These are phyloP conservation scores for Jatropha curcas DNA, from an alignment of 345 rosid genomes.

Conservation along the genomic window DNA sequence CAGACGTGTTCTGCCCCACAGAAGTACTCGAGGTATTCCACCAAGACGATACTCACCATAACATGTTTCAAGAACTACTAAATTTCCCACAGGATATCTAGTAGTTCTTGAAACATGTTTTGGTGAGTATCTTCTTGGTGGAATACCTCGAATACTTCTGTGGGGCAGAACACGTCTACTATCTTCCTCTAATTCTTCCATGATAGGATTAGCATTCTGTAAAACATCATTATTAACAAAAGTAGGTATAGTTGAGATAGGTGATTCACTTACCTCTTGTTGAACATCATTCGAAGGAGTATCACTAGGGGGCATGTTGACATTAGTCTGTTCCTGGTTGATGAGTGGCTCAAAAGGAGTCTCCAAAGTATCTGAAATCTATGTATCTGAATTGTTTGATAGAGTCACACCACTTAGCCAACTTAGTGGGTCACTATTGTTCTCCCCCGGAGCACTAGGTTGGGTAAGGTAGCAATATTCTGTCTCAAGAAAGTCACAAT, in stretches of 20 bases:
- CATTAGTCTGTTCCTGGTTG: neutral
- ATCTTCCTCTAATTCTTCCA: too few relatives aligned
- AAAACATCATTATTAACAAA: neutral
- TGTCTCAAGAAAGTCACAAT: neutral
- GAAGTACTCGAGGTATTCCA: neutral
- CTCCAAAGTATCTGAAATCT: too few relatives aligned
- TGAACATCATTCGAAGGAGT: neutral
- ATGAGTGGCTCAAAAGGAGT: neutral
- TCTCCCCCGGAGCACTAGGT: neutral
- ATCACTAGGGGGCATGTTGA: neutral
- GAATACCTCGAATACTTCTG: neutral
- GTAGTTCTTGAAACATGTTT: neutral
- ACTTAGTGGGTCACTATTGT: neutral
- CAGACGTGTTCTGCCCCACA: neutral
- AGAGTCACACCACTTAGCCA: neutral
- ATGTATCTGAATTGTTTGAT: neutral
- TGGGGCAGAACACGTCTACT: neutral
- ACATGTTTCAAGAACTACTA: neutral
- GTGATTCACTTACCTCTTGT: neutral
- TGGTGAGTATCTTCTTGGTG: neutral
- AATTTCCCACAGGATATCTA: neutral
- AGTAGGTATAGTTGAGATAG: neutral
- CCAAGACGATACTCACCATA: neutral
- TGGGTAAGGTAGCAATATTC: neutral
- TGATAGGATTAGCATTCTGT: neutral